Base-by-base conservation (phyloP, 352 stramenopile genomes). In the Globisporangium nodosum region DNA sequence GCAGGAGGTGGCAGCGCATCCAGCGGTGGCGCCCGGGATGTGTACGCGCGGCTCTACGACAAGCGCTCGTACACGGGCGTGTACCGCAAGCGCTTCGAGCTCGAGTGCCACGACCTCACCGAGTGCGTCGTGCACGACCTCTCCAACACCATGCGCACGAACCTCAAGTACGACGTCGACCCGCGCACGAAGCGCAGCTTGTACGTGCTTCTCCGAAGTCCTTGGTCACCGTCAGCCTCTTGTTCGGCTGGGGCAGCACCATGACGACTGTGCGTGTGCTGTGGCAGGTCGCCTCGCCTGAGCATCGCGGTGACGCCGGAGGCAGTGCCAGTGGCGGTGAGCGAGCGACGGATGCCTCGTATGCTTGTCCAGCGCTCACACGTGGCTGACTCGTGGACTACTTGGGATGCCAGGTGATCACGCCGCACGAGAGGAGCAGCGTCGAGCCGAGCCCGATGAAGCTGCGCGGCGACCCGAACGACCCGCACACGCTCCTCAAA, bases 401-500 rank as follows among this genome's bases (percentile, higher is more conserved):
- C 45, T 40, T 66, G 8, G 12, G 12, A 40, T 40, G 48, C 51
- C 56, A 64, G 52, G 62, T 27, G 20, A 30, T 47, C 13, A 62
- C 48, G 3, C 49, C 39, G 11, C 35, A 45, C 21, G 55, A 55
- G 52, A 57, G 55, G 43, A 13, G 20, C 18, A 33, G 63, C 68
- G 9, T 50, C 21, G 54, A 61, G 37, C 49, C 60, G 45, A 61
- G 61, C 12, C 64, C 66, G 52, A 69, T 80, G 56, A 71, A 71
- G 42, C 58, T 85, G 5, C 65, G 79, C 21, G 83, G 76, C 39
- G 79, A 92, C 35, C 76, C 76, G 20, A 90, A 92, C 52, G 85
- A 94, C 55, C 79, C 85, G 13, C 81, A 94, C 58, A 90, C 85
- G 21, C 70, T 92, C 37, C 66, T 94, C 12, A 85, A 84, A 50